These are phyloP conservation scores for Sisymbrium irio DNA, from an alignment of 345 rosid genomes.

Conservation along the genomic window DNA sequence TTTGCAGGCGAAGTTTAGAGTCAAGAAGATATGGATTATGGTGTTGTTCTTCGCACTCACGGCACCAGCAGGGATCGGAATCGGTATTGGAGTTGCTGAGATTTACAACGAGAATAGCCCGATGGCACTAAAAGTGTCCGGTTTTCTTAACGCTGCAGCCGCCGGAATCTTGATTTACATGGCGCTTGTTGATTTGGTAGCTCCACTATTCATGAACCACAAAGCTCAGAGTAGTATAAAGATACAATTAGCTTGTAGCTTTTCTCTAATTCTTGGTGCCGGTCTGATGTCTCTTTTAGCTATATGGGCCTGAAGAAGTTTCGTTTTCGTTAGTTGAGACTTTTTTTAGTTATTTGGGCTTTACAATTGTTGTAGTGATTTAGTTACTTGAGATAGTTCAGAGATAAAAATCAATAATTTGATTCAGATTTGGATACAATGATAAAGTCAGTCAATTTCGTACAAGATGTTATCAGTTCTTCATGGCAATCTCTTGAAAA, in stretches of 20 bases:
- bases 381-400: not conserved
- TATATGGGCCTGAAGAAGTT: constrained; percentile 48
- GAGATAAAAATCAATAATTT: not conserved
- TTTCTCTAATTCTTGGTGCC: constrained; percentile 48
- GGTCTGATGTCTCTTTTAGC: constrained; percentile 62
- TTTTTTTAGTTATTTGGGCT: constrained; percentile 38
- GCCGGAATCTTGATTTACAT: constrained; percentile 62
- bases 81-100: constrained; percentile 48
- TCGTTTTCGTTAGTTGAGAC: not conserved
- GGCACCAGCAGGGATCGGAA: constrained; percentile 54
- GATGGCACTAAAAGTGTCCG: constrained; percentile 45
- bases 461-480: not conserved
- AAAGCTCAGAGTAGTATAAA: constrained; percentile 35
- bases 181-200: constrained; percentile 64
- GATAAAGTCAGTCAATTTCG: not conserved
- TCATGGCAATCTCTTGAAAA: not conserved
- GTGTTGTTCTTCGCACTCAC: constrained; percentile 53
- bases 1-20: constrained; percentile 41
- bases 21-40: constrained; percentile 35
- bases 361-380: no score
- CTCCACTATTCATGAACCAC: constrained; percentile 45
- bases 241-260: constrained; percentile 37
- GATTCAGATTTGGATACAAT: not conserved
- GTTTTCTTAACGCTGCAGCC: constrained; percentile 53
- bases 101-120: constrained; percentile 51